Base-by-base conservation (phyloP, 345 rosid species). In the Arabidopsis suecica region DNA sequence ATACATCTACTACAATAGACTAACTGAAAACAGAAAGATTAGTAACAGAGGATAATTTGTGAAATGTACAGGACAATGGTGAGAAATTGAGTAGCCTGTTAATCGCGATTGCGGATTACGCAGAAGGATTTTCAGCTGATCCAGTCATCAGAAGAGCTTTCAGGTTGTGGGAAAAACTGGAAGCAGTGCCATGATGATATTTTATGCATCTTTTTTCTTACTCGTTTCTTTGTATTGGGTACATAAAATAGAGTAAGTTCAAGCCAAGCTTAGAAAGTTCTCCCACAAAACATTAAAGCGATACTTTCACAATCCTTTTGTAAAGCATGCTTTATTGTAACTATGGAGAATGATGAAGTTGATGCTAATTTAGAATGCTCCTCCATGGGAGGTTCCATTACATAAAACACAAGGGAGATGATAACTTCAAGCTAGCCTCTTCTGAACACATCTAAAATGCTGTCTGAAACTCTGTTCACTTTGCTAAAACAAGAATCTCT, bases 81-180 rank as follows among this genome's bases (percentile, higher is more conserved):
- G 93, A 89, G 84, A 95, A 88, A 72, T 87, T 89, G 77, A 84
- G 80, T n/a, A 85, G 87, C 80, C 88, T 95, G 22, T 71, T 95
- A 74, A 81, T 64, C 0, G 99, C 99, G 9, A 83, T 95, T 18
- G 82, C 93, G 10, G 92, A 57, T 41, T 90, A 90, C 61, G 97
- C 97, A 4, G 93, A 95, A 82, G 99, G 99, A 38, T 92, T 84
- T 61, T 90, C 97, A n/a, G 90, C 92, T 25, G 96, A 91, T 78
- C 87, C 83, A 23, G 74, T 91, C 72, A 86, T 91, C 38, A 78
- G 89, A 81, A 86, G 92, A 82, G 86, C 88, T 50, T 72, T 71
- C 14, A 40, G 80, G 72, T 74, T 93, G 81, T 91, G 97, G 98
- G 85, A 89, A 75, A 91, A 84, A 60, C 87, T 88, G 23, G 87